These are phyloP conservation scores for Penstemon barbatus DNA, from an alignment of 257 asterid genomes.

Conservation along the genomic window DNA sequence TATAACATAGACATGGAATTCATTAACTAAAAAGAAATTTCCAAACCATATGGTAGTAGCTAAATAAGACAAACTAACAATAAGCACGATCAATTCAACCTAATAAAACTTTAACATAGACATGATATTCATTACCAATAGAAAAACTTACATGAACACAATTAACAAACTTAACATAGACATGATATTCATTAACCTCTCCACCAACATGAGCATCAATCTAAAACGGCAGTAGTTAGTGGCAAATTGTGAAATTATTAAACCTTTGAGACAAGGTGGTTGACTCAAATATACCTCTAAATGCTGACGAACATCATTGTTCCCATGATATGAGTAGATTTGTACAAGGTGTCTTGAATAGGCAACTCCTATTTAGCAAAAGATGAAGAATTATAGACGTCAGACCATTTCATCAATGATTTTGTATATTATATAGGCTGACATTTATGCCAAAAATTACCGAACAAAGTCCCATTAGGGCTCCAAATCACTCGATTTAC, in stretches of 20 bases:
- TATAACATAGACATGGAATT: too few species aligned
- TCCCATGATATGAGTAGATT: constrained; percentile 72
- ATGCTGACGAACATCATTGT: constrained; percentile 78
- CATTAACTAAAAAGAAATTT: too few species aligned
- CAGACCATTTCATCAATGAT: constrained; percentile 18
- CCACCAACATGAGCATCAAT: constrained; percentile 95
- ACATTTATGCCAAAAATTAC: constrained; percentile 39
- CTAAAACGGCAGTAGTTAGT: constrained; percentile 42
- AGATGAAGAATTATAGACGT: constrained; percentile 21
- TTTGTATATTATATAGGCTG: neutral
- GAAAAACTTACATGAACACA: too few species aligned
- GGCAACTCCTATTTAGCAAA: constrained; percentile 72
- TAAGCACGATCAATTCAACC: too few species aligned
- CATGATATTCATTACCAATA: too few species aligned
- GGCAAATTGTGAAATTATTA: constrained; percentile 15
- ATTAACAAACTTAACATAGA: too few species aligned
- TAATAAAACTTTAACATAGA: too few species aligned
- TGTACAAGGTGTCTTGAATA: constrained; percentile 89
- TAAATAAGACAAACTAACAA: too few species aligned
- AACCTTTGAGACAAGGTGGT: constrained; percentile 7
- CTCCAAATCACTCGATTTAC: constrained; percentile 96
- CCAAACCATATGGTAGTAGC: too few species aligned
- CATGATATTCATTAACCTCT: too few species aligned
- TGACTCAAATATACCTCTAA: constrained; percentile 58
- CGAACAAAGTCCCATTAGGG: constrained; percentile 87